Conservation (phyloP, 1,284 basidiomycete species). For the Sanguinoderma infundibulare region DNA sequence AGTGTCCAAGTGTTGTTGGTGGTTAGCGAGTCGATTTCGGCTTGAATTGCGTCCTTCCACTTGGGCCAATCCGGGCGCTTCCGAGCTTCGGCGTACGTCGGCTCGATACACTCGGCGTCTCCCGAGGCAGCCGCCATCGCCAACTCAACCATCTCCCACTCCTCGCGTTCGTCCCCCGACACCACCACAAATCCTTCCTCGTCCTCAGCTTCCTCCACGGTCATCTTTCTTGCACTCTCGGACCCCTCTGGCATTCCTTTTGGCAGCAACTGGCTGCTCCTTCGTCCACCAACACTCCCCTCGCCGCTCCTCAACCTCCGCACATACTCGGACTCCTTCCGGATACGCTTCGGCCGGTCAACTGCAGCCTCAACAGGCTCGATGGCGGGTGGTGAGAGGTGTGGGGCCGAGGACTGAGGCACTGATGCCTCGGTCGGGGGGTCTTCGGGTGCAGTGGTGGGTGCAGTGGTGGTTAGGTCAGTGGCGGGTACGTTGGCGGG, state of each 20-base stretch:
- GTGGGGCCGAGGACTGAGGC: too few relatives aligned
- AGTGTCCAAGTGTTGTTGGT: slow-evolving; percentile 31
- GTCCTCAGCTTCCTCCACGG: slow-evolving; percentile 6
- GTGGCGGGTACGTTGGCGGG: too few relatives aligned
- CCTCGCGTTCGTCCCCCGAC: neutral
- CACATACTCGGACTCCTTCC: too few relatives aligned
- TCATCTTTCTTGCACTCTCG: too few relatives aligned
- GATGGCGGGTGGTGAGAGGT: too few relatives aligned
- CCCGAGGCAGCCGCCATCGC: slow-evolving; percentile 16
- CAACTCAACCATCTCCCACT: slow-evolving; percentile 10
- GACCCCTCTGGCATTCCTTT: neutral
- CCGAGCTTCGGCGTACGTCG: slow-evolving; percentile 26
- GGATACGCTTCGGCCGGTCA: neutral
- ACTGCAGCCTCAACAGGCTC: too few relatives aligned
- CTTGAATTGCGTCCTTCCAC: too few relatives aligned
- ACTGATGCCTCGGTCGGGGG: too few relatives aligned
- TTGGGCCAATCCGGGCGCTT: slow-evolving; percentile 23
- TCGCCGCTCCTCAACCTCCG: neutral
- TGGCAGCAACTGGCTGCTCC: neutral
- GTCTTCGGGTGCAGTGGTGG: too few relatives aligned
- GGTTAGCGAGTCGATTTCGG: slow-evolving; percentile 25
- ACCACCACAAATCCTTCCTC: slow-evolving; percentile 2
- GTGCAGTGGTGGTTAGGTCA: too few relatives aligned
- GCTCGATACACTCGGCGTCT: slow-evolving; percentile 23
- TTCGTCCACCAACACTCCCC: neutral